Evolutionary conservation across 2,329 filamentous ascomycete genomes (phyloP).

Genomic region (Xylogone sp.): DNA sequence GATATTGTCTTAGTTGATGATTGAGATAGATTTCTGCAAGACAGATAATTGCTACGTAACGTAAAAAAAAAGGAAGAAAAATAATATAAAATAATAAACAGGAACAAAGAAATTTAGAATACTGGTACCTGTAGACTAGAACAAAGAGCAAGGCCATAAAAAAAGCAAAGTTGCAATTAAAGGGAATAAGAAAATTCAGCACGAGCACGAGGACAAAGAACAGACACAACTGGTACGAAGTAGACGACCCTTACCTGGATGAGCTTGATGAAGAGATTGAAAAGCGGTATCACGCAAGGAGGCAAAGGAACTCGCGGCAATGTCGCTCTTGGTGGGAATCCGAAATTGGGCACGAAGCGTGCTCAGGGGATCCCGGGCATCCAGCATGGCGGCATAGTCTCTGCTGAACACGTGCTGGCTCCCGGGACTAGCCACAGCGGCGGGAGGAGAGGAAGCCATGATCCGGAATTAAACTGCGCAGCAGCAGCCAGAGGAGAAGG

Average conservation of each 20-base stretch:
- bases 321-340: conserved; percentile 69
- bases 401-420: conserved; percentile 18
- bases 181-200: too few relatives aligned
- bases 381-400: conserved; percentile 39
- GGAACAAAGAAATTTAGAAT: too few relatives aligned
- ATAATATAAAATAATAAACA: too few relatives aligned
- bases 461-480: background rate
- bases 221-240: background rate
- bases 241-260: background rate
- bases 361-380: conserved; percentile 56
- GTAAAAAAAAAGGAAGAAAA: background rate
- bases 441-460: conserved; percentile 9
- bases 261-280: background rate
- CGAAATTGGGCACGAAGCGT: conserved; percentile 67
- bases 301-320: conserved; percentile 46
- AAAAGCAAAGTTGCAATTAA: background rate
- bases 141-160: background rate
- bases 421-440: conserved; percentile 8
- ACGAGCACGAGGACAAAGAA: background rate
- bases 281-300: background rate
- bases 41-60: background rate
- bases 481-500: background rate
- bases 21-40: background rate
- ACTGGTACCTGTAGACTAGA: background rate
- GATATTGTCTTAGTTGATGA: background rate